These are phyloP conservation scores for Suillus subalutaceus DNA, from an alignment of 768 basidiomycete species.

Conservation along the genomic window DNA sequence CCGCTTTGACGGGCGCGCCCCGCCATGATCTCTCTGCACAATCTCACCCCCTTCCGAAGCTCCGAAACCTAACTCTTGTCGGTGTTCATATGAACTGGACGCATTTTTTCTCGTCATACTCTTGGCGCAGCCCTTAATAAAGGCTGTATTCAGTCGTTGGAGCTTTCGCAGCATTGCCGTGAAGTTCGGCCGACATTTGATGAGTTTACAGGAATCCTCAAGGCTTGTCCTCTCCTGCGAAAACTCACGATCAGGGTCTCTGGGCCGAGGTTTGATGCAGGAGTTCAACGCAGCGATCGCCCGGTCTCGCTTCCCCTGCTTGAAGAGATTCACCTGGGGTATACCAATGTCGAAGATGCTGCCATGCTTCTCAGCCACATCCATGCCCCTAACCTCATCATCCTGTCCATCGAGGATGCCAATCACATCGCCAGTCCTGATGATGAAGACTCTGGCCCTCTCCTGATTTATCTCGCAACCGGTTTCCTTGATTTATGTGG, in stretches of 20 bases:
- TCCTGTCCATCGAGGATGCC: slow-evolving; percentile 48
- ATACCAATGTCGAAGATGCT: slow-evolving; percentile 42
- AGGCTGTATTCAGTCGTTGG: slow-evolving; percentile 38
- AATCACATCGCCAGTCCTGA: slow-evolving; percentile 43
- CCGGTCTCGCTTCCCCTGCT: slow-evolving; percentile 43
- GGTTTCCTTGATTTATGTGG: slow-evolving; percentile 22
- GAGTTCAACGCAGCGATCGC: slow-evolving; percentile 20
- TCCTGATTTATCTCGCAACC: slow-evolving; percentile 34
- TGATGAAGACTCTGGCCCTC: slow-evolving; percentile 42
- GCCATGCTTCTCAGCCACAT: slow-evolving; percentile 43
- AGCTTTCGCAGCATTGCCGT: slow-evolving; percentile 54
- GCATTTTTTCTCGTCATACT: slow-evolving; percentile 38
- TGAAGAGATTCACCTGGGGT: slow-evolving; percentile 45
- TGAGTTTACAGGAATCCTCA: slow-evolving; percentile 48
- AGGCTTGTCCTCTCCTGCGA: slow-evolving; percentile 41
- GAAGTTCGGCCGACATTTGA: slow-evolving; percentile 54
- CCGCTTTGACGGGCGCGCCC: slow-evolving; percentile 18
- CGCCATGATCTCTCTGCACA: slow-evolving; percentile 14
- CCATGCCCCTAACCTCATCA: slow-evolving; percentile 40
- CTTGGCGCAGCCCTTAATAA: neutral
- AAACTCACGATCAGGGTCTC: slow-evolving; percentile 52
- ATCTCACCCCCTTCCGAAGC: slow-evolving; percentile 37
- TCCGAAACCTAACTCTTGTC: slow-evolving; percentile 51
- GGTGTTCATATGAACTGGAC: slow-evolving; percentile 64
- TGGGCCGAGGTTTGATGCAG: slow-evolving; percentile 36